Evolutionary conservation across 768 basidiomycete species (phyloP), one percentile per base, ranked within the genome.

Genomic region (Naganishia randhawae): DNA sequence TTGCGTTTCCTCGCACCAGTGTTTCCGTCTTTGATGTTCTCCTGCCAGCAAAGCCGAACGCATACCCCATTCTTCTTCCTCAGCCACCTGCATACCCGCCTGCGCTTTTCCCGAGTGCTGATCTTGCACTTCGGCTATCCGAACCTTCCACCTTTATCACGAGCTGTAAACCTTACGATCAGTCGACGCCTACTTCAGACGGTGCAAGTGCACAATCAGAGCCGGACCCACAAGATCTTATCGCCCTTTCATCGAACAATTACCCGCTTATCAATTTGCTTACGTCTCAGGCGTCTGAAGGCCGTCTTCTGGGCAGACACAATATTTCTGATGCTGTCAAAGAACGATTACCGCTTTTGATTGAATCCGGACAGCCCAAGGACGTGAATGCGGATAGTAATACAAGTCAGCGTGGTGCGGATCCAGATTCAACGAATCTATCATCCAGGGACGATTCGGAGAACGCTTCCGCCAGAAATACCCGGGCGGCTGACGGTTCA

Each of bases 21-120:
- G 73, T 79, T 41, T 74, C 75, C 13, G 77, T 77, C 22, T 80
- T 78, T 68, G 78, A 78, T 42, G 72, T 78, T 45, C 74, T 81
- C 31, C 73, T 78, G 62, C 70, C 77, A 50, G 41, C 76, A 16
- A 52, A 73, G 25, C 76, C 80, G 19, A 84, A 83, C 19, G 69
- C 85, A 71, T 81, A 87, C 9, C 87, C 92, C 3, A 87, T 95
- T 74, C 87, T 91, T 9, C 86, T 97, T 13, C 86, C 92, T 16
- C 94, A 97, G 77, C 93, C 94, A 14, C 87, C 86, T 1, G 88
- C 90, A 0, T 84, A 86, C 37, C 83, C 92, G 1, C 84, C 87
- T 22, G 87, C 92, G 37, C 82, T 95, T 9, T 83, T 92, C 37
- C 87, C 88, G 11, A 76, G 71, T 32, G 76, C 78, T 6, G 66